Percentiles rank a stretch among this genome's conserved stretches.
These are phyloP conservation scores for Pseudozyma tsukubaensis DNA, from an alignment of 1,284 basidiomycete species.

Conservation along the genomic window DNA sequence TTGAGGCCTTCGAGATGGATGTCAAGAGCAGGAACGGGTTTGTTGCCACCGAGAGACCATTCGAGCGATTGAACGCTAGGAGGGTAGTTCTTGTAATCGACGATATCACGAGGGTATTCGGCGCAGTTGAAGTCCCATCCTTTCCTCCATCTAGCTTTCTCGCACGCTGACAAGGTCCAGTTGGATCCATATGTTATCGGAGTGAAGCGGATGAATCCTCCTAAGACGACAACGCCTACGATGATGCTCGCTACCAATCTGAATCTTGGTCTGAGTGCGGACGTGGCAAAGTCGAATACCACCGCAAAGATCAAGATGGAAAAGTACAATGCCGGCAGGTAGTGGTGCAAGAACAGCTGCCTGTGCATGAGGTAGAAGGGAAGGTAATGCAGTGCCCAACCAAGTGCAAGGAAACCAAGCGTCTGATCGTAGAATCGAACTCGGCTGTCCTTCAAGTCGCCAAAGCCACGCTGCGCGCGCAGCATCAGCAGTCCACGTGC, in stretches of 20 bases:
- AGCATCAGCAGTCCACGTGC: conserved; percentile 84
- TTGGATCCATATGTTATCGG: conserved; percentile 85
- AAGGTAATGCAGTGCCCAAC: conserved; percentile 92
- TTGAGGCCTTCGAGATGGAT: conserved; percentile 4
- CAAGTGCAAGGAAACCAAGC: conserved; percentile 90
- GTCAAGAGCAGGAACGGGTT: neutral
- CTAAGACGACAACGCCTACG: conserved; percentile 79
- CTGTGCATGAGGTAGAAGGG: conserved; percentile 97
- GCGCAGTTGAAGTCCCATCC: conserved; percentile 96
- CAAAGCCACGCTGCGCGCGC: conserved; percentile 87
- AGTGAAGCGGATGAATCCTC: conserved; percentile 82
- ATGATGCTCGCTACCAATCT: conserved; percentile 83
- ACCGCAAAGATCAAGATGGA: conserved; percentile 82
- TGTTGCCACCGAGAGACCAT: conserved; percentile 15
- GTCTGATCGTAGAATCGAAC: conserved; percentile 87
- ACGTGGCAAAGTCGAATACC: conserved; percentile 87
- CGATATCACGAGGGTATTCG: conserved; percentile 54
- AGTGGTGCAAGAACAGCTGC: conserved; percentile 96
- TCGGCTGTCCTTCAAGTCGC: conserved; percentile 90
- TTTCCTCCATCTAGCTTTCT: conserved; percentile 83
- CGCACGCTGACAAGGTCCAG: conserved; percentile 87
- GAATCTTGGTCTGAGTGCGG: conserved; percentile 79
- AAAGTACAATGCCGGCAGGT: conserved; percentile 95
- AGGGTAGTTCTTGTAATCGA: conserved; percentile 48
- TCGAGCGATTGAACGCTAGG: conserved; percentile 46